Base-by-base conservation (phyloP, 179 eudicot genomes). In the Beta lomatogona region DNA sequence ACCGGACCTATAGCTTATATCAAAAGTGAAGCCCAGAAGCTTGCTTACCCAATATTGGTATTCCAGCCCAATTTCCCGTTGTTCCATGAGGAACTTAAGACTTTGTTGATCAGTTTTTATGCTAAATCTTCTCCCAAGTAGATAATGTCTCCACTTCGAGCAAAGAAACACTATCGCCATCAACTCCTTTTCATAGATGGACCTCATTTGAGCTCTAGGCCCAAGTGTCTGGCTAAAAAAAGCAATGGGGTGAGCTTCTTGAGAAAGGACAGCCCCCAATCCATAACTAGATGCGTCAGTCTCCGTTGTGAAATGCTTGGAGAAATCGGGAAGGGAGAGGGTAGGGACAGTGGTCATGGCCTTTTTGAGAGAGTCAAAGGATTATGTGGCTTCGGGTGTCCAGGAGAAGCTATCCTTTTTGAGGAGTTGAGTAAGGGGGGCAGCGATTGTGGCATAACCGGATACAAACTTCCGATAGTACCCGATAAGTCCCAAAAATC, bases 401-500 rank as follows among this genome's bases (percentile, higher is more conserved):
- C 81, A 82, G 0, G 7, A 0, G 21, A 82, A 82, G 0, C n/a
- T 52, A 6, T 48, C 31, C 10, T 77, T 55, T 13, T 61, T 69
- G 0, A 77, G 15, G 13, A 77, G 14, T 2, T 67, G 5, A 6
- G 74, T 82, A 9, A 76, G 70, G 0, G 84, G 84, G 2, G 6
- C 64, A 13, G 16, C 31, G 4, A 76, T 59, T 1, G 5, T 11
- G 8, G 69, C 77, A 59, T 77, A 81, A 7, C 22, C 16, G 0
- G 44, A 0, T 14, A 81, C 21, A 15, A 81, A 81, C 70, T 73
- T 46, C 5, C 50, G 50, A 4, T 73, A 53, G n/a, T 73, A 73
- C 14, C 77, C n/a, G 50, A 73, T 80, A 7, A 80, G 61, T 1
- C 83, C 78, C 36, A 80, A 28, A 16, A 80, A 80, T 0, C 78